phyloP scores from a whole-genome alignment of 2,329 filamentous ascomycete species.

The Trichoderma breve region DNA sequence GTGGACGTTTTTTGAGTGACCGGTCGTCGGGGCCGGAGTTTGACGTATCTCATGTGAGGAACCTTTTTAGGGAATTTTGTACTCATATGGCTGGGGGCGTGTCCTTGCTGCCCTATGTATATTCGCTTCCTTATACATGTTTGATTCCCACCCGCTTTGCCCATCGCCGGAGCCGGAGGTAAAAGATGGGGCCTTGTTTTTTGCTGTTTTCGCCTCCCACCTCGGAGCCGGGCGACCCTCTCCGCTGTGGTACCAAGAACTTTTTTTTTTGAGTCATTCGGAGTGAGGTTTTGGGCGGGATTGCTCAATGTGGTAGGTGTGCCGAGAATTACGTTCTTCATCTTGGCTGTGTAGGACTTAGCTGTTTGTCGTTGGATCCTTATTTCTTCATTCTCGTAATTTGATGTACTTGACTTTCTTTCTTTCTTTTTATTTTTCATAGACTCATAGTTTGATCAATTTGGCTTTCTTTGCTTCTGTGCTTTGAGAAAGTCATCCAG shows the following conservation, averaged over 20 bases:
- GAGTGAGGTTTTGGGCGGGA: not conserved
- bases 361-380: not conserved
- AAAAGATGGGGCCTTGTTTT: not conserved
- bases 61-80: not conserved
- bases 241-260: not conserved
- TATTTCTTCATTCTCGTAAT: not conserved
- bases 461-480: not conserved
- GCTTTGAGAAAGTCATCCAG: not conserved
- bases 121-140: no score
- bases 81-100: no score
- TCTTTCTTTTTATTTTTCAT: not conserved
- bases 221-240: slow-evolving; percentile 16
- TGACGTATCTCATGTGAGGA: not conserved
- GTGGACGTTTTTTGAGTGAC: not conserved
- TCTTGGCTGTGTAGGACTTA: not conserved
- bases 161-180: slow-evolving; percentile 26
- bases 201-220: not conserved
- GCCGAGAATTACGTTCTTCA: not conserved
- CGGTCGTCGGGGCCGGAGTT: not conserved
- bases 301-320: slow-evolving; percentile 1
- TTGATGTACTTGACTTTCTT: not conserved
- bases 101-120: no score
- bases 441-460: not conserved
- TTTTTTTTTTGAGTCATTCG: slow-evolving; percentile 2
- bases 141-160: no score